Evolutionary conservation across 129 eudicot species (phyloP).

Genomic region (carrot (Daucus carota)): DH1_v3.0 NC_030383.2:47982001-47982500

Average conservation of each 20-base stretch:
- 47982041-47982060: conserved; percentile 14
- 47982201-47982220: conserved; percentile 1
- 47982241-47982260: not conserved
- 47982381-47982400: not conserved
- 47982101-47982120: no score
- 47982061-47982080: conserved; percentile 1
- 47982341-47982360: not conserved
- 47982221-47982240: not conserved
- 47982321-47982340: not conserved
- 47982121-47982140: no score
- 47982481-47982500: conserved; percentile 66
- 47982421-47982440: not conserved
- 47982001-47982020: conserved; percentile 10
- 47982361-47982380: not conserved
- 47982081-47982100: no score
- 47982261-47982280: not conserved
- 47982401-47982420: not conserved
- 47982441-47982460: conserved; percentile 30
- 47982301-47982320: not conserved
- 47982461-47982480: conserved; percentile 68
- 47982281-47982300: not conserved
- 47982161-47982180: not conserved
- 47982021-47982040: conserved; percentile 14
- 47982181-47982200: conserved; percentile 14
- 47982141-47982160: not conserved